A percentile compares a stretch with the other conserved stretches of the same genome.
Evolutionary conservation across 176 grass and related monocot species (phyloP).

Genomic region (Carex kokanica): DNA sequence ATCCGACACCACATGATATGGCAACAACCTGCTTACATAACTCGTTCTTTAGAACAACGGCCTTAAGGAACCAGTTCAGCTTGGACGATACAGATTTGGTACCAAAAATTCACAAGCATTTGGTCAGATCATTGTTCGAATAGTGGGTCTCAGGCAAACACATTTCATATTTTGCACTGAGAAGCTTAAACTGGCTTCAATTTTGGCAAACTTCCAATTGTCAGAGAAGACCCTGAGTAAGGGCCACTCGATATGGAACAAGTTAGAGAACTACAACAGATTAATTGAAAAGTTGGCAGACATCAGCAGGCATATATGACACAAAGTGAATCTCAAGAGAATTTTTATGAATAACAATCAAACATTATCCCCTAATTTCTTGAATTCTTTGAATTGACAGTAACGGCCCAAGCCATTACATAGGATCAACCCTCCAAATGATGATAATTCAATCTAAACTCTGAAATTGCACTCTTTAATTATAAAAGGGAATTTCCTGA

Average conservation of each 20-base stretch:
- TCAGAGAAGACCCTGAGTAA: not conserved
- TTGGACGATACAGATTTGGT: not conserved
- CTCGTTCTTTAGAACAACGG: not conserved
- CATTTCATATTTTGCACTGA: not conserved
- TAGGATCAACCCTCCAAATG: not conserved
- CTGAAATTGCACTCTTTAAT: not conserved
- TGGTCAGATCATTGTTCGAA: not conserved
- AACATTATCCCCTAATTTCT: not conserved
- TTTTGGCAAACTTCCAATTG: not conserved
- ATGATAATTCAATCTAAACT: not conserved
- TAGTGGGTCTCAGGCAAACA: not conserved
- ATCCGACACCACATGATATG: constrained; percentile 95
- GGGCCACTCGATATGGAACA: not conserved
- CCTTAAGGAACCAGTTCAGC: not conserved
- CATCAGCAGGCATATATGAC: not conserved
- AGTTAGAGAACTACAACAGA: not conserved
- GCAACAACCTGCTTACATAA: constrained; percentile 61
- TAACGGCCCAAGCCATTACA: not conserved
- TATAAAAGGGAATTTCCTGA: not conserved
- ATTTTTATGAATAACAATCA: not conserved
- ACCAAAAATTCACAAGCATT: not conserved
- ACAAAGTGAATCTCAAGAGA: not conserved
- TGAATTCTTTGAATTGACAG: not conserved
- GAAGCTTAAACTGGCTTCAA: not conserved
- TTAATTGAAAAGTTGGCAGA: not conserved